A percentile compares a stretch with the other conserved stretches of the same genome.
These are phyloP conservation scores for Asterella californica DNA, from an alignment of 225 moss, liverwort and hornwort genomes.

Conservation along the genomic window DNA sequence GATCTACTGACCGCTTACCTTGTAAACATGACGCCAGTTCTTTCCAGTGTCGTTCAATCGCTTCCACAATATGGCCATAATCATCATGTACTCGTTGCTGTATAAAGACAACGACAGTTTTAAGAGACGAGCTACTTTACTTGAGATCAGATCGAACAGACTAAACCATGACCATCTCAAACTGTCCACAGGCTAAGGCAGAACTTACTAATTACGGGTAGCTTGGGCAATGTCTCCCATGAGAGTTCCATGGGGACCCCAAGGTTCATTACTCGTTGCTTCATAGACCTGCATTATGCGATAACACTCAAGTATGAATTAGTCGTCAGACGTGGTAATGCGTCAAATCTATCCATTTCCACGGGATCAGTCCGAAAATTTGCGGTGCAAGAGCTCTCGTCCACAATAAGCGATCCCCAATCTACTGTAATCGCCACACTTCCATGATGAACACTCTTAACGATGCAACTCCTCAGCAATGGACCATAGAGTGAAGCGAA, in stretches of 20 bases:
- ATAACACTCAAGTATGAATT: not conserved
- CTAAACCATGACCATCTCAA: not conserved
- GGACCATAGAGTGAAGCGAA: not conserved
- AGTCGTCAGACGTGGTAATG: not conserved
- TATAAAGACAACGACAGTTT: not conserved
- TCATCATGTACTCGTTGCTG: constrained; percentile 97
- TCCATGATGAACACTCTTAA: not conserved
- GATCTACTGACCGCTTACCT: constrained; percentile 41
- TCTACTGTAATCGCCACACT: not conserved
- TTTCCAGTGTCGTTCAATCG: constrained; percentile 85
- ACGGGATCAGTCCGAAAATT: not conserved
- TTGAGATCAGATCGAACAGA: too few species aligned
- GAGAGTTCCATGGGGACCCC: constrained; percentile 97
- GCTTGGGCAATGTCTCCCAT: constrained; percentile 98
- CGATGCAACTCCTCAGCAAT: not conserved
- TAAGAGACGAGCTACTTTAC: not conserved
- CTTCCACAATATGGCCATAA: constrained; percentile 91
- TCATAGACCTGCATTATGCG: constrained; percentile 64
- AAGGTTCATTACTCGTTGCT: constrained; percentile 98
- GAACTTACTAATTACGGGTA: constrained; percentile 83
- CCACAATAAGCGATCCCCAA: not conserved
- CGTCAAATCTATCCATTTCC: not conserved
- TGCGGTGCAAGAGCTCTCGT: not conserved
- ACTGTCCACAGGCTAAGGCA: not conserved
- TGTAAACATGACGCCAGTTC: constrained; percentile 99